These are phyloP conservation scores for Morella rubra DNA, from an alignment of 306 rosid genomes.

Conservation along the genomic window DNA sequence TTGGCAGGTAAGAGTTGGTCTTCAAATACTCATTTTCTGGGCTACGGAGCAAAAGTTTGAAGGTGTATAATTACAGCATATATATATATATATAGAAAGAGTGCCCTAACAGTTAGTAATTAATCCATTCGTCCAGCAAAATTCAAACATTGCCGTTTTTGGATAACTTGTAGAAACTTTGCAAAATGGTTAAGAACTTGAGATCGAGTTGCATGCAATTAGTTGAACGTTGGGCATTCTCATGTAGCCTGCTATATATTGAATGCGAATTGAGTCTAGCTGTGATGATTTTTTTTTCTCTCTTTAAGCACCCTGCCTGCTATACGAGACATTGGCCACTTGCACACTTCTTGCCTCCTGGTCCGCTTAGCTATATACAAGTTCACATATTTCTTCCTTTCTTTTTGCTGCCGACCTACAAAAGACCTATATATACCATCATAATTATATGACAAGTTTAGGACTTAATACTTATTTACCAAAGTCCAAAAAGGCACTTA, in stretches of 20 bases:
- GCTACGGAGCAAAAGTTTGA: no score
- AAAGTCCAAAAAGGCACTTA: slow-evolving; percentile 12
- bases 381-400: slow-evolving; percentile 14
- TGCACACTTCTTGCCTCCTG: not conserved
- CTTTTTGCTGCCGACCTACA: slow-evolving; percentile 11
- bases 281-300: no score
- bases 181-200: not conserved
- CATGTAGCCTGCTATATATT: no score
- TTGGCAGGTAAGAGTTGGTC: slow-evolving; percentile 68
- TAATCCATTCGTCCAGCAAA: no score
- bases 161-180: not conserved
- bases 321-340: no score
- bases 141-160: no score
- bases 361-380: not conserved
- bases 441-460: not conserved
- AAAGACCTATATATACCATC: not conserved
- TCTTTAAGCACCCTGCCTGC: no score
- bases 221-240: not conserved
- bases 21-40: slow-evolving; percentile 13
- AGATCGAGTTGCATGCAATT: not conserved
- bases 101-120: no score
- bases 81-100: no score
- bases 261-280: no score
- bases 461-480: slow-evolving; percentile 32
- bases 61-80: no score